Percentiles rank a stretch among this genome's conserved stretches.
Evolutionary conservation across 1,139 yeast species (phyloP).

Genomic region (Yamadazyma epiphylla): DNA sequence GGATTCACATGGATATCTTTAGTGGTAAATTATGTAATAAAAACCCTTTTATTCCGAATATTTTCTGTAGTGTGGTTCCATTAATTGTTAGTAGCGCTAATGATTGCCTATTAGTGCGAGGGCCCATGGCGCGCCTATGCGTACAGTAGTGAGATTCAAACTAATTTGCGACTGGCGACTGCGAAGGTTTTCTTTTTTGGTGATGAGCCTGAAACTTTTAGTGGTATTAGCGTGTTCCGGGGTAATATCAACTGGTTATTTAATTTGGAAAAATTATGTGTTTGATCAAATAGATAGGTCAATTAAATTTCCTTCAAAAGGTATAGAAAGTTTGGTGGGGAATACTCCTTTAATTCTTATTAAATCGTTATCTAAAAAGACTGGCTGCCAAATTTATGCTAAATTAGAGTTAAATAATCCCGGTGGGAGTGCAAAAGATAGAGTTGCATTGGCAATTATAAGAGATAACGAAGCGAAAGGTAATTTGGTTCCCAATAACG

Average conservation of each 20-base stretch:
- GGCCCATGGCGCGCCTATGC: too few species aligned
- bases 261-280: too few species aligned
- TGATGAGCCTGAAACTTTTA: background rate
- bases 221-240: background rate
- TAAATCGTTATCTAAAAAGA: slow-evolving; percentile 64
- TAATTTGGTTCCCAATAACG: slow-evolving; percentile 48
- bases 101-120: too few species aligned
- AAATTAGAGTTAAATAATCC: slow-evolving; percentile 86
- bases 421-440: slow-evolving; percentile 93
- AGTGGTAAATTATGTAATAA: too few species aligned
- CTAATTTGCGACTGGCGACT: background rate
- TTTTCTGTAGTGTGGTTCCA: too few species aligned
- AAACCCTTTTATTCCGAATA: too few species aligned
- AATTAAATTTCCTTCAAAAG: slow-evolving; percentile 32
- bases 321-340: slow-evolving; percentile 64
- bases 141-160: too few species aligned
- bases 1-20: too few species aligned
- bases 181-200: background rate
- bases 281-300: too few species aligned
- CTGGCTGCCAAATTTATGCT: slow-evolving; percentile 84
- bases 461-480: slow-evolving; percentile 62
- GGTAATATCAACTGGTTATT: too few species aligned
- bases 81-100: too few species aligned
- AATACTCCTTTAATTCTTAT: slow-evolving; percentile 85
- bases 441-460: slow-evolving; percentile 87